phyloP scores from a whole-genome alignment of 441 rosid genomes.

The Bruguiera hainesii region DNA sequence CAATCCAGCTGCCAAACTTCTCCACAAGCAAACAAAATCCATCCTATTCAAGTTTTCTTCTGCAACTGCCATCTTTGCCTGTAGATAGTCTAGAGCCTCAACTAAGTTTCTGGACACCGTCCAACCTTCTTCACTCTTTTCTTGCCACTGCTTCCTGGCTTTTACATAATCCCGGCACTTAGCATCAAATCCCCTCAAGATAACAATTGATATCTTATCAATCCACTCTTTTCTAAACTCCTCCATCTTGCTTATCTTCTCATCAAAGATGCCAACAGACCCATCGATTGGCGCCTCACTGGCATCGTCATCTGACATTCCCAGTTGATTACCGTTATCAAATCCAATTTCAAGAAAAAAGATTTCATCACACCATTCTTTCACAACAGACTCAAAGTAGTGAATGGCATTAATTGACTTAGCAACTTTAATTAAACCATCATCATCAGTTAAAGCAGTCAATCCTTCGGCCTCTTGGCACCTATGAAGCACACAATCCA shows the following conservation, averaged over 20 bases:
- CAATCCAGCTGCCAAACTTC: slow-evolving; percentile 67
- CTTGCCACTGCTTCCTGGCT: slow-evolving; percentile 83
- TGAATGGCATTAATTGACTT: slow-evolving; percentile 64
- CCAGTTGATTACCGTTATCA: slow-evolving; percentile 36
- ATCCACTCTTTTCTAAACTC: slow-evolving; percentile 74
- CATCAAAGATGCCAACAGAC: slow-evolving; percentile 47
- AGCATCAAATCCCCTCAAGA: slow-evolving; percentile 81
- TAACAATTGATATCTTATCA: slow-evolving; percentile 64
- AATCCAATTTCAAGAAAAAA: slow-evolving; percentile 75
- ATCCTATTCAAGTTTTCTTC: slow-evolving; percentile 53
- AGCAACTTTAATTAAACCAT: slow-evolving; percentile 73
- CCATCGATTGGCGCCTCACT: slow-evolving; percentile 24
- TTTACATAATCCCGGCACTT: slow-evolving; percentile 69
- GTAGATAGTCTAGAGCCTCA: slow-evolving; percentile 69
- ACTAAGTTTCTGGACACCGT: slow-evolving; percentile 59
- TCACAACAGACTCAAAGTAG: slow-evolving; percentile 62
- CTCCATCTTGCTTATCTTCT: slow-evolving; percentile 55
- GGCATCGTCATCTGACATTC: slow-evolving; percentile 21
- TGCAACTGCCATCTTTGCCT: slow-evolving; percentile 55
- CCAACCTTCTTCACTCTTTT: slow-evolving; percentile 64
- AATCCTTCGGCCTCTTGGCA: slow-evolving; percentile 96
- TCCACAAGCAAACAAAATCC: slow-evolving; percentile 71
- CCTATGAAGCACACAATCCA: slow-evolving; percentile 61
- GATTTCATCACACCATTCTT: slow-evolving; percentile 82
- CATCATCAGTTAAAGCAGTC: slow-evolving; percentile 80